Evolutionary conservation across 108 stramenopile species (phyloP).

Genomic region (Nannochloropsis gaditana): DNA sequence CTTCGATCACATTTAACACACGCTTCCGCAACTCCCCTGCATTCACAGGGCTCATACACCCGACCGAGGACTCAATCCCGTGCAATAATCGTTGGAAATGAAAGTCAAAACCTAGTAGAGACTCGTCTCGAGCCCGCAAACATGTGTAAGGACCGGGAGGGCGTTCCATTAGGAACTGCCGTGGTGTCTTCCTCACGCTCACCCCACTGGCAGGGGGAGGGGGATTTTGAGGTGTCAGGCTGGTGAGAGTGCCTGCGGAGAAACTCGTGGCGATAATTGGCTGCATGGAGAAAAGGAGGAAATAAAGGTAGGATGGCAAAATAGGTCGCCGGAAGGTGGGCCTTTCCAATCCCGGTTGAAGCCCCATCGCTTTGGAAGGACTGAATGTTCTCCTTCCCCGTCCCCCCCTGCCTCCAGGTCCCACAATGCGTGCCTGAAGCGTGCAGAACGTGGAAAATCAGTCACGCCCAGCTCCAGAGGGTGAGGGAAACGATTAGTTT

Average conservation of each 20-base stretch:
- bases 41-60: background rate
- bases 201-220: background rate
- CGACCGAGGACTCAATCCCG: background rate
- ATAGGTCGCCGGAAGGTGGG: background rate
- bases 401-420: background rate
- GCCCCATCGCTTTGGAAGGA: background rate
- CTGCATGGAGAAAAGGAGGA: background rate
- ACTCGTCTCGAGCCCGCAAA: background rate
- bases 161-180: constrained; percentile 10
- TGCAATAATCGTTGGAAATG: background rate
- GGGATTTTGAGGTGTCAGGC: constrained; percentile 10
- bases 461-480: too few relatives aligned
- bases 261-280: background rate
- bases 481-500: too few relatives aligned
- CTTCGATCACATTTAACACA: background rate
- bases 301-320: background rate
- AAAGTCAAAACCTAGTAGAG: constrained; percentile 15
- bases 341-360: background rate
- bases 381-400: background rate
- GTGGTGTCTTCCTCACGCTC: background rate
- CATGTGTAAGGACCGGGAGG: background rate
- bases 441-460: too few relatives aligned
- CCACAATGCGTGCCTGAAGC: too few relatives aligned
- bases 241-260: background rate
- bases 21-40: background rate